Percentiles rank a stretch among this genome's conserved stretches.
phyloP scores from a whole-genome alignment of 257 asterid species.

The Scutellaria galericulata region DNA sequence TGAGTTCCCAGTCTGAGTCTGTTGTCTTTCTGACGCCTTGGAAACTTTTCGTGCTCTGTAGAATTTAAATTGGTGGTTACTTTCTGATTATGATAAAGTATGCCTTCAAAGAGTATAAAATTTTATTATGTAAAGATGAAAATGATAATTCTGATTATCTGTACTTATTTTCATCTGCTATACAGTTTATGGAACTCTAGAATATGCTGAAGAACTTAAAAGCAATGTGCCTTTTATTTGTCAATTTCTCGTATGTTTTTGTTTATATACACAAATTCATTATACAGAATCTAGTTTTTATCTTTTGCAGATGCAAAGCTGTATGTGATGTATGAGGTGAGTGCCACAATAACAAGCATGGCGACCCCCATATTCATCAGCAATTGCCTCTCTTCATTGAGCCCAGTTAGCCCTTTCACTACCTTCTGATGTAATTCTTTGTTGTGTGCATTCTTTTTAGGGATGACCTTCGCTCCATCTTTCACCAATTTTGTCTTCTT shows the following conservation, averaged over 20 bases:
- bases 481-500: slow-evolving; percentile 27
- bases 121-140: too few species aligned
- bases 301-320: slow-evolving; percentile 40
- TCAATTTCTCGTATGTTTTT: not conserved
- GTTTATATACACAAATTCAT: slow-evolving; percentile 21
- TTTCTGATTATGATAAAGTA: slow-evolving; percentile 7
- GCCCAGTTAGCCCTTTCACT: slow-evolving; percentile 48
- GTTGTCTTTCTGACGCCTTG: not conserved
- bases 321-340: slow-evolving; percentile 58
- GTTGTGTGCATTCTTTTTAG: slow-evolving; percentile 28
- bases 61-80: not conserved
- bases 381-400: slow-evolving; percentile 63
- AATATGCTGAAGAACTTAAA: slow-evolving; percentile 9
- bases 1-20: not conserved
- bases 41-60: not conserved
- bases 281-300: slow-evolving; percentile 34
- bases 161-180: slow-evolving; percentile 3
- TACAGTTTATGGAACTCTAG: slow-evolving; percentile 4
- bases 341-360: slow-evolving; percentile 65
- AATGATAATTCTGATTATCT: not conserved
- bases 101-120: not conserved
- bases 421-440: slow-evolving; percentile 34
- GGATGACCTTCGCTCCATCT: not conserved
- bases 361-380: slow-evolving; percentile 73
- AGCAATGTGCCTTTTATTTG: slow-evolving; percentile 28